These are phyloP conservation scores for Saturnispora hagleri DNA, from an alignment of 805 yeast genomes.

Conservation along the genomic window DNA sequence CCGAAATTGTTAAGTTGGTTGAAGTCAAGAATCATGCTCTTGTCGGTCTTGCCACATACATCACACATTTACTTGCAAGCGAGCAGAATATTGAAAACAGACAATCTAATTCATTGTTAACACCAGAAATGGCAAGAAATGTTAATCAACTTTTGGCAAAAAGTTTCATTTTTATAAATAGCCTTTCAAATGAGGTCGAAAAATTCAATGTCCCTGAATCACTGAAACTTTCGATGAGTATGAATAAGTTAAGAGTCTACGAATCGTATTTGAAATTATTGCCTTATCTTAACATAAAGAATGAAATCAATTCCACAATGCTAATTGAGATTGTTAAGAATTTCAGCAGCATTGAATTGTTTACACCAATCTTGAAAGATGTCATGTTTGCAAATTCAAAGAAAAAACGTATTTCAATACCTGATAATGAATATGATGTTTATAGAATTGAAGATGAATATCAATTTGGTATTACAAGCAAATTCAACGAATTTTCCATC, in stretches of 20 bases:
- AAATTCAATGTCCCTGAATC: conserved; percentile 13
- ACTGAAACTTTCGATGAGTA: conserved; percentile 18
- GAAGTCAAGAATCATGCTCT: conserved; percentile 52
- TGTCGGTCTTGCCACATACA: conserved; percentile 46
- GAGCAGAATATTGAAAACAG: conserved; percentile 9
- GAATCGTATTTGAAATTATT: conserved; percentile 25
- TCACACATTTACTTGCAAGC: conserved; percentile 40
- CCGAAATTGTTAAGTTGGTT: conserved; percentile 29
- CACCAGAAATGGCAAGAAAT: conserved; percentile 26
- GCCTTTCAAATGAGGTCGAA: conserved; percentile 18
- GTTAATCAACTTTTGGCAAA: conserved; percentile 25
- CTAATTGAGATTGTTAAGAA: conserved; percentile 27
- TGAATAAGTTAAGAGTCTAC: conserved; percentile 26
- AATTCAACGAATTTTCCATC: conserved; percentile 25
- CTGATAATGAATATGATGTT: conserved; percentile 22
- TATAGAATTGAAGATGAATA: conserved; percentile 32
- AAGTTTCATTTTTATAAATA: conserved; percentile 24
- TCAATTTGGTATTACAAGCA: conserved; percentile 36
- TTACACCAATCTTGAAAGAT: conserved; percentile 7
- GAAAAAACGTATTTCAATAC: conserved; percentile 8
- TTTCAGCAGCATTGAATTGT: conserved; percentile 20
- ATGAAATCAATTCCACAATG: conserved; percentile 26
- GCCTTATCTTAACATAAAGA: conserved; percentile 26
- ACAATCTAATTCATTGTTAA: conserved; percentile 23
- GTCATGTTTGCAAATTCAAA: conserved; percentile 6